These are phyloP conservation scores for Tricholomella constricta DNA, from an alignment of 768 basidiomycete species.

Conservation along the genomic window DNA sequence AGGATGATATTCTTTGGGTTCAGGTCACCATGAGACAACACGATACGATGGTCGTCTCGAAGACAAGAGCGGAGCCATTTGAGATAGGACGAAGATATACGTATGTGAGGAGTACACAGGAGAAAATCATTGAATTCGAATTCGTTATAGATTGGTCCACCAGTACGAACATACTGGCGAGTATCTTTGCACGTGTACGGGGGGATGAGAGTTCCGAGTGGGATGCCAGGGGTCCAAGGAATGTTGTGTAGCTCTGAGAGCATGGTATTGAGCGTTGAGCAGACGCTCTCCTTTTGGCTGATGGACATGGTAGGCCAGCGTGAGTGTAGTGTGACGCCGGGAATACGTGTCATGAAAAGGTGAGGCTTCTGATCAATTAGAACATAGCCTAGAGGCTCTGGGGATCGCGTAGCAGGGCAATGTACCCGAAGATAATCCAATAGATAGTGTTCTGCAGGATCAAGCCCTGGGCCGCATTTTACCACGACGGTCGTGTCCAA, in stretches of 20 bases:
- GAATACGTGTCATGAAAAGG: slow-evolving; percentile 5
- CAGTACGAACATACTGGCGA: not conserved
- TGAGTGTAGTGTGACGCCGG: slow-evolving; percentile 1
- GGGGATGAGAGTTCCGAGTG: not conserved
- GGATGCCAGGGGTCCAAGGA: not conserved
- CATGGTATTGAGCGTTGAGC: not conserved
- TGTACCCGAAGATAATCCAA: too few relatives aligned
- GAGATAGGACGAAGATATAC: not conserved
- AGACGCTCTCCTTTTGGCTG: not conserved
- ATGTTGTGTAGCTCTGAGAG: not conserved
- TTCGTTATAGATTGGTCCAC: slow-evolving; percentile 5
- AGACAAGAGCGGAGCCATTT: slow-evolving; percentile 2
- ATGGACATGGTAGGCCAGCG: slow-evolving; percentile 1
- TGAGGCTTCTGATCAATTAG: too few relatives aligned
- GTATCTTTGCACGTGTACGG: not conserved
- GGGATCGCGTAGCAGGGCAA: too few relatives aligned
- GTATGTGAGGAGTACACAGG: not conserved
- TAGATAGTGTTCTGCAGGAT: too few relatives aligned
- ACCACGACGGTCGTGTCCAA: too few relatives aligned
- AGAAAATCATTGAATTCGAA: slow-evolving; percentile 16
- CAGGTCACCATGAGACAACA: slow-evolving; percentile 40
- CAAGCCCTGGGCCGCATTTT: too few relatives aligned
- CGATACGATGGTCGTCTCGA: slow-evolving; percentile 14
- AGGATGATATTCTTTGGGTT: slow-evolving; percentile 41
- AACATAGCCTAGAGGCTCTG: too few relatives aligned